Percentiles rank a stretch among this genome's conserved stretches.
Conservation (phyloP, 2,329 filamentous ascomycete species). For the Sphaerulina musiva region DNA sequence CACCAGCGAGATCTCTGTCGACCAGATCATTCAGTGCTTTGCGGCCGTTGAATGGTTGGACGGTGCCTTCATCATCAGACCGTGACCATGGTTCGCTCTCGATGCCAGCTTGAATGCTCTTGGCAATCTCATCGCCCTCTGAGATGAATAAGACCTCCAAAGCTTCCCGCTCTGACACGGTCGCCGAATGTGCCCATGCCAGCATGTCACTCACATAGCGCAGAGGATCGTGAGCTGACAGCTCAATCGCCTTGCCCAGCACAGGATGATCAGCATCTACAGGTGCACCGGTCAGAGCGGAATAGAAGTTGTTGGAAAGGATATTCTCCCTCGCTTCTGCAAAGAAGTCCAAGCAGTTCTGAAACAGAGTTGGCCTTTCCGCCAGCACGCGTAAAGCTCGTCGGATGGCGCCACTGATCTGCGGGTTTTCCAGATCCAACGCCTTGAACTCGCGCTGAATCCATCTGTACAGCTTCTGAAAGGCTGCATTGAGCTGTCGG, state of each 20-base stretch:
- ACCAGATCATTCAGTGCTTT: constrained; percentile 80
- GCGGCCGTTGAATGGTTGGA: constrained; percentile 63
- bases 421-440: constrained; percentile 86
- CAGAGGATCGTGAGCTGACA: constrained; percentile 83
- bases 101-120: constrained; percentile 69
- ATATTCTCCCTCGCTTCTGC: constrained; percentile 82
- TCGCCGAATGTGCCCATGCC: constrained; percentile 89
- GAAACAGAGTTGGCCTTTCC: constrained; percentile 82
- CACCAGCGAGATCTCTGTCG: constrained; percentile 74
- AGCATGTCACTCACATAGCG: constrained; percentile 96
- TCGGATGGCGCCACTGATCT: constrained; percentile 79
- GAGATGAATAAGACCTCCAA: constrained; percentile 86
- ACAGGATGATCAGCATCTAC: constrained; percentile 48
- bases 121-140: constrained; percentile 81
- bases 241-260: constrained; percentile 78
- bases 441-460: constrained; percentile 88
- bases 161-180: constrained; percentile 88
- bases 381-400: constrained; percentile 79
- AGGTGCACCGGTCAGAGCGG: constrained; percentile 70
- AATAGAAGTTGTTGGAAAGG: constrained; percentile 81
- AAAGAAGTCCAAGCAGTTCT: constrained; percentile 88
- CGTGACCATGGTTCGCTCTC: constrained; percentile 76
- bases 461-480: constrained; percentile 95
- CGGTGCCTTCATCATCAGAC: constrained; percentile 47
- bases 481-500: constrained; percentile 77